Evolutionary conservation across 2,329 filamentous ascomycete species (phyloP).

Genomic region (Chaetothyriales sp.): DNA sequence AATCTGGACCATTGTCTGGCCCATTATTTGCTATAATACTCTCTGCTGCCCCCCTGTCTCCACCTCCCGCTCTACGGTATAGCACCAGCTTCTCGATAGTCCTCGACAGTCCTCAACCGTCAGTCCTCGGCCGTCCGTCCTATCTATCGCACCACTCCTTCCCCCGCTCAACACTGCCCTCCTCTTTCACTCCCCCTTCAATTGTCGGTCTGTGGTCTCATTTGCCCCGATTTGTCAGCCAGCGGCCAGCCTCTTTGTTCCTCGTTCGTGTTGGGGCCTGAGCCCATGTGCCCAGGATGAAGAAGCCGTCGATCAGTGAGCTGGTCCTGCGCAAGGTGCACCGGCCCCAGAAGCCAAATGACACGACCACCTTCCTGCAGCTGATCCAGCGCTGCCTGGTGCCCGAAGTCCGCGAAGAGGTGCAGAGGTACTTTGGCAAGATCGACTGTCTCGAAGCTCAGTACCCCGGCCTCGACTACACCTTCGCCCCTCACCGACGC

Average conservation of each 20-base stretch:
- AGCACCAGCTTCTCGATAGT: too few species aligned
- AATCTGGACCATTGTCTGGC: too few species aligned
- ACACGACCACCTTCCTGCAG: constrained; percentile 43
- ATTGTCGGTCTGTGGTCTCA: neutral
- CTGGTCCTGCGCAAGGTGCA: constrained; percentile 45
- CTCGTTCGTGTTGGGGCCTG: neutral
- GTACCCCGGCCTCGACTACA: constrained; percentile 52
- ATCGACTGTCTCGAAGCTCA: constrained; percentile 50
- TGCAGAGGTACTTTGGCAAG: constrained; percentile 47
- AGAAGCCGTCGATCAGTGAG: constrained; percentile 43
- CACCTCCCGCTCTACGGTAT: too few species aligned
- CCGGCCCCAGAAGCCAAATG: constrained; percentile 39
- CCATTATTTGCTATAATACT: too few species aligned
- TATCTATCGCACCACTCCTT: too few species aligned
- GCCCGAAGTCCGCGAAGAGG: constrained; percentile 50
- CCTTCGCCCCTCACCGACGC: constrained; percentile 45
- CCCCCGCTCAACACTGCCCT: too few species aligned
- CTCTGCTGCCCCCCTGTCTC: too few species aligned
- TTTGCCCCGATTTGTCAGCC: neutral
- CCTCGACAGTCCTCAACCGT: too few species aligned
- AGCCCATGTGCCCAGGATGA: constrained; percentile 31
- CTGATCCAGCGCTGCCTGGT: constrained; percentile 48
- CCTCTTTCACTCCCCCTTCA: neutral
- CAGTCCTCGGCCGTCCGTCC: too few species aligned
- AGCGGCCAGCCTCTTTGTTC: neutral